A percentile compares a stretch with the other conserved stretches of the same genome.
These are phyloP conservation scores for Acacia confusa DNA, from an alignment of 306 rosid genomes.

Conservation along the genomic window DNA sequence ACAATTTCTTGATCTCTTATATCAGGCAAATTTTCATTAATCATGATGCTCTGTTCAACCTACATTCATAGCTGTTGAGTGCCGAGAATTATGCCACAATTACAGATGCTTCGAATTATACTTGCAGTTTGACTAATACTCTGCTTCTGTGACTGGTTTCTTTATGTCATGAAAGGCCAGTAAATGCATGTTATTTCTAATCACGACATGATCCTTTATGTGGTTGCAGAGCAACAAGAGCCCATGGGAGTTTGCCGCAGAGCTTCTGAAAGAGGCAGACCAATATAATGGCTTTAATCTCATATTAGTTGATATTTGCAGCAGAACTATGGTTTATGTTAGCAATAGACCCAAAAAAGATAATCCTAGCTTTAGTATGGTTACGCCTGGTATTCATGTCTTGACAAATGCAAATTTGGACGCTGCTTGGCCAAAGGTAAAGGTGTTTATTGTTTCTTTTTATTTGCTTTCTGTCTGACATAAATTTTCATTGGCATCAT, in stretches of 20 bases:
- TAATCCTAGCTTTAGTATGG: conserved; percentile 31
- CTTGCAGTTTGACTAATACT: neutral
- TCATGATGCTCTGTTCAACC: neutral
- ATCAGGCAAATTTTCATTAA: neutral
- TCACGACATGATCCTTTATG: neutral
- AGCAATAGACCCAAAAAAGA: conserved; percentile 61
- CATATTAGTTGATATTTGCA: conserved; percentile 58
- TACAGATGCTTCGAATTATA: neutral
- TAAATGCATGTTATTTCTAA: neutral
- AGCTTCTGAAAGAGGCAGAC: conserved; percentile 57
- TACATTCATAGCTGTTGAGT: neutral
- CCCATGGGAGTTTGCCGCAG: conserved; percentile 63
- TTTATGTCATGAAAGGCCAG: neutral
- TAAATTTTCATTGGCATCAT: neutral
- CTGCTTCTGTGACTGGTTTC: neutral
- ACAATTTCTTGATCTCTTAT: neutral
- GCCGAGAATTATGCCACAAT: neutral
- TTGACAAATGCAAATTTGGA: conserved; percentile 73
- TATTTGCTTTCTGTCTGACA: neutral
- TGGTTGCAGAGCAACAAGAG: conserved; percentile 59
- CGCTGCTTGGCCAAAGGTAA: conserved; percentile 88
- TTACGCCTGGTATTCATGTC: conserved; percentile 84
- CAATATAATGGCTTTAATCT: conserved; percentile 79
- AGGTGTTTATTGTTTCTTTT: neutral
- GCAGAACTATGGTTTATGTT: conserved; percentile 67